Conservation (phyloP, 495 filamentous ascomycete genomes). For the Talaromyces liani region DNA sequence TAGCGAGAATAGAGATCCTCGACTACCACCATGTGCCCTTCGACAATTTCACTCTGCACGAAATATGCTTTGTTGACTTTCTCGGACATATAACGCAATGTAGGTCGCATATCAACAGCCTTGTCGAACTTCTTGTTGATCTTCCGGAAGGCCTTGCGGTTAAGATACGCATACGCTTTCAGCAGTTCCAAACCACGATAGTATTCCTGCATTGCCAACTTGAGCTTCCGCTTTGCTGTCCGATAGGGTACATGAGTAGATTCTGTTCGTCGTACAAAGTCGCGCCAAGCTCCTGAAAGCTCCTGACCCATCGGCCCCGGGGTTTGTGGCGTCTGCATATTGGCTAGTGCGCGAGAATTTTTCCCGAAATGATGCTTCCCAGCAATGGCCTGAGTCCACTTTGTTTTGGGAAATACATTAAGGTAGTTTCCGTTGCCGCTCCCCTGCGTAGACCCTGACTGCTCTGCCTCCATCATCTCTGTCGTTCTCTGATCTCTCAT, state of each 20-base stretch:
- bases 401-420: conserved; percentile 6
- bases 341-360: conserved; percentile 46
- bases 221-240: conserved; percentile 82
- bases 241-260: conserved; percentile 62
- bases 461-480: conserved; percentile 48
- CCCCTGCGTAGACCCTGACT: conserved; percentile 13
- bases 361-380: conserved; percentile 42
- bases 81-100: conserved; percentile 80
- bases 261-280: conserved; percentile 56
- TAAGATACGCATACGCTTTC: conserved; percentile 82
- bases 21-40: conserved; percentile 65
- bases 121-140: conserved; percentile 99
- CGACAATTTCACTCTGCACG: conserved; percentile 73
- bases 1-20: conserved; percentile 92
- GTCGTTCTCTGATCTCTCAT: conserved; percentile 74
- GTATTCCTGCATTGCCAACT: conserved; percentile 82
- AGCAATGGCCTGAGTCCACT: conserved; percentile 23
- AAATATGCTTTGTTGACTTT: conserved; percentile 88
- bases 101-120: conserved; percentile 65
- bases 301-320: conserved; percentile 23
- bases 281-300: conserved; percentile 37
- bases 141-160: conserved; percentile 89
- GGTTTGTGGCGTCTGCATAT: conserved; percentile 40
- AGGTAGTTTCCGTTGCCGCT: conserved; percentile 2
- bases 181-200: conserved; percentile 87